Evolutionary conservation across 768 basidiomycete genomes (phyloP).

Genomic region (Rhizopogon salebrosus): DNA sequence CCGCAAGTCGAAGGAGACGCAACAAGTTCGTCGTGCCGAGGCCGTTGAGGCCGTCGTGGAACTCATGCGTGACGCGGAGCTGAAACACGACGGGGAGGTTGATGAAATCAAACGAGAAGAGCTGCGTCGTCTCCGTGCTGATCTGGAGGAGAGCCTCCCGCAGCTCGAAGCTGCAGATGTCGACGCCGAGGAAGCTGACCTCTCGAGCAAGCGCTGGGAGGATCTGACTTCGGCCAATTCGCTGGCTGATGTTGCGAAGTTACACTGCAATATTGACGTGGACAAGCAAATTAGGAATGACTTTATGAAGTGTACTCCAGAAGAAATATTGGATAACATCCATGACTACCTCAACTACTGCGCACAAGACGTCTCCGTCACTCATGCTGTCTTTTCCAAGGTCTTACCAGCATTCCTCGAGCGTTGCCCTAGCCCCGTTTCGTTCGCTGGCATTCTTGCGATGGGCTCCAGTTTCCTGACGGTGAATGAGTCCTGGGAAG

Average conservation of each 20-base stretch:
- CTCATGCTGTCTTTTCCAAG: conserved; percentile 71
- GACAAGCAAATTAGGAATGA: conserved; percentile 77
- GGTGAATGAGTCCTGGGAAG: conserved; percentile 86
- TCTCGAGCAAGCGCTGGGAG: conserved; percentile 73
- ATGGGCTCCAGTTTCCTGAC: conserved; percentile 93
- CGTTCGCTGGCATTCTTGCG: conserved; percentile 82
- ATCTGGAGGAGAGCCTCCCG: conserved; percentile 37
- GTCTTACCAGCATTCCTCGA: conserved; percentile 78
- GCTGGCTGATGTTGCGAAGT: conserved; percentile 83
- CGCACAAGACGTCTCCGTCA: conserved; percentile 77
- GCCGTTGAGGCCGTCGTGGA: conserved; percentile 58
- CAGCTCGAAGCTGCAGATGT: conserved; percentile 28
- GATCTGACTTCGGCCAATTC: conserved; percentile 90
- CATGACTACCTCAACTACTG: conserved; percentile 82
- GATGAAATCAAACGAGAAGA: conserved; percentile 33
- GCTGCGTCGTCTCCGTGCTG: conserved; percentile 32
- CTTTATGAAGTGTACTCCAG: conserved; percentile 65
- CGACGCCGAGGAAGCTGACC: conserved; percentile 38
- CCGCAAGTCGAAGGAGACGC: conserved; percentile 61
- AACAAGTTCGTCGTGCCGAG: conserved; percentile 52
- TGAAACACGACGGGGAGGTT: conserved; percentile 31
- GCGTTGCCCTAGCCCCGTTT: conserved; percentile 87
- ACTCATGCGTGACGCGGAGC: conserved; percentile 39
- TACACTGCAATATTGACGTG: conserved; percentile 80
- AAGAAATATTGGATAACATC: conserved; percentile 58